Evolutionary conservation across 148 eudicot genomes (phyloP), one percentile per base, ranked within the genome.

Genomic region (Rhododendron vialii): DNA sequence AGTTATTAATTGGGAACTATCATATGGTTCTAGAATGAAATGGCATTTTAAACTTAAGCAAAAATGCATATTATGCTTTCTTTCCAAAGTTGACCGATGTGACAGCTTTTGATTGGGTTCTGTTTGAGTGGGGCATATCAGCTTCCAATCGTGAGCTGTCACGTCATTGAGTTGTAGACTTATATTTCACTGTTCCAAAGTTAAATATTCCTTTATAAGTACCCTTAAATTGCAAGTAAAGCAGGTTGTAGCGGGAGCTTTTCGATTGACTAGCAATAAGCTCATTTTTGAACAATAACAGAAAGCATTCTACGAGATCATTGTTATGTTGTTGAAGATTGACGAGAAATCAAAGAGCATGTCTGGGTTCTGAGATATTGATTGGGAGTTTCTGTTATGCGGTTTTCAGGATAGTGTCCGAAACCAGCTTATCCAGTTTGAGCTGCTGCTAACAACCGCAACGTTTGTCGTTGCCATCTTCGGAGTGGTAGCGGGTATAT

Each of bases 361-460:
- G 3, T 59, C 53, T 22, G 75, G 69, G 59, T 43, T 82, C 53
- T 3, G 35, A 75, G 50, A 73, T 10, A 73, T 50, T 33, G 80
- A 73, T 73, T 50, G 5, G 18, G 30, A 67, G 35, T 71, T 71
- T 30, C 20, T 33, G 76, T 71, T 15, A 53, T 88, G 24, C 36
- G 22, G 1, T 82, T 41, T 90, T 87, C 98, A 98, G 99, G 99
- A 95, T 86, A 98, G 92, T 82, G 99, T 95, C 17, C 94, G 98
- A 83, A 98, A 98, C 92, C 98, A 98, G 90, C 98, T 98, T 89
- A 95, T 98, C 73, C 98, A 95, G 87, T 98, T 95, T 18, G 99
- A 98, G 91, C 91, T 98, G 93, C 77, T 98, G 20, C 89, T 98
- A 14, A 98, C 99, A 24, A 95, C 98, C 36, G 99, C 98, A 53